Base-by-base conservation (phyloP, 192 early-diverging fungal species). In the Lunasporangiospora selenospora region DNA sequence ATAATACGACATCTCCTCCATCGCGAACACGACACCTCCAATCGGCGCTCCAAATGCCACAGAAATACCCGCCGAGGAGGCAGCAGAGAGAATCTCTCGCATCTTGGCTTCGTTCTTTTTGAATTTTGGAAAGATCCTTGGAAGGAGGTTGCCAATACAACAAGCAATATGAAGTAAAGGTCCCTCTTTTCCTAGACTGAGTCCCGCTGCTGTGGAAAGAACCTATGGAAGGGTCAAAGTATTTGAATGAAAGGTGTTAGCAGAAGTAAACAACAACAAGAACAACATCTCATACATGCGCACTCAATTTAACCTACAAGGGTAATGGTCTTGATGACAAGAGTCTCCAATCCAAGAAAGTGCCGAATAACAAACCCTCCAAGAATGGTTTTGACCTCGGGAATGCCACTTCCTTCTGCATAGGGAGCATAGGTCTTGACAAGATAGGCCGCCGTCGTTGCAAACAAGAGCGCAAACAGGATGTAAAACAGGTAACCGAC, bases 1-100 rank as follows among this genome's bases (percentile, higher is more conserved):
- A 56, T 90, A 93, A 58, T 95, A 96, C 43, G 88, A 90, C 51
- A 96, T 90, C 59, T 96, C 94, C 63, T 98, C 97, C 19, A 98
- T 78, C 27, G 92, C 91, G 63, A 97, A 96, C 50, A 98, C 77
- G 13, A 98, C 95, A 4, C 95, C 96, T 36, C 97, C 97, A 59
- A 98, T 95, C 0, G 97, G 97, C 2, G 96, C 93, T 23, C 95
- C 97, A 78, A 98, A 98, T 0, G 97, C 97, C 19, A 95, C 93
- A 26, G 93, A 89, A 9, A 98, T 90, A 38, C 97, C 97, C 3
- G 96, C 93, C 10, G 95, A 94, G 3, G 94, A 88, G 0, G 94
- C 86, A 11, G 95, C 96, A 3, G 94, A 95, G 48, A 98, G 73
- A 42, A 98, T 93, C 75, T 98, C 97, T 42, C 97, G 85, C 48